Conservation (phyloP, 192 early-diverging fungal genomes). For the Coemansia sp. region DNA sequence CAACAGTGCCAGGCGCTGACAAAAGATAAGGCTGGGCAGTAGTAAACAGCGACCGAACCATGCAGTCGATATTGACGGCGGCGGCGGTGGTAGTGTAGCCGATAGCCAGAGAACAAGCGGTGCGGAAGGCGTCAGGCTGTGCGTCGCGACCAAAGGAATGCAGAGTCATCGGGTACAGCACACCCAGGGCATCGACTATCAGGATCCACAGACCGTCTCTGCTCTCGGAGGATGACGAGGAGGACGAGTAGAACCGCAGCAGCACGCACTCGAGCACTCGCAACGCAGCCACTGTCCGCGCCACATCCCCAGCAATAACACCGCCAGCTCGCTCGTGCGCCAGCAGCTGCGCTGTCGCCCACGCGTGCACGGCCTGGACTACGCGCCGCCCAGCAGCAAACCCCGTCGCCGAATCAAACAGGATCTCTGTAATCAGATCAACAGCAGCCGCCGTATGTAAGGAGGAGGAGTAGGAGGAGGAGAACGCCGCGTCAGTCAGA, state of each 20-base stretch:
- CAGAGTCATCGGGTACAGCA: slow-evolving; percentile 17
- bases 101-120: slow-evolving; percentile 3
- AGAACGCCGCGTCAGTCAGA: not conserved
- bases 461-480: too few species aligned
- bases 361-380: not conserved
- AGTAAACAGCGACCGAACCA: slow-evolving; percentile 20
- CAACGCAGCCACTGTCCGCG: not conserved
- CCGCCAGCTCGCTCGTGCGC: not conserved
- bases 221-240: too few species aligned
- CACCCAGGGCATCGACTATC: slow-evolving; percentile 17
- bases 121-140: slow-evolving; percentile 15
- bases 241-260: slow-evolving; percentile 7
- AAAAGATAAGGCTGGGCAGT: slow-evolving; percentile 16
- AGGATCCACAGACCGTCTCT: slow-evolving; percentile 6
- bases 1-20: not conserved
- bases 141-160: slow-evolving; percentile 1
- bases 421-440: not conserved
- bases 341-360: not conserved
- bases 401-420: not conserved
- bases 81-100: not conserved
- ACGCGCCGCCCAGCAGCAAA: not conserved
- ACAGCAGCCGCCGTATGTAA: not conserved
- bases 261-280: not conserved
- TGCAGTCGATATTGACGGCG: too few species aligned
- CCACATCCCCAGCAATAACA: not conserved